These are phyloP conservation scores for Wickerhamomyces xylosicus DNA, from an alignment of 805 yeast species.

Conservation along the genomic window DNA sequence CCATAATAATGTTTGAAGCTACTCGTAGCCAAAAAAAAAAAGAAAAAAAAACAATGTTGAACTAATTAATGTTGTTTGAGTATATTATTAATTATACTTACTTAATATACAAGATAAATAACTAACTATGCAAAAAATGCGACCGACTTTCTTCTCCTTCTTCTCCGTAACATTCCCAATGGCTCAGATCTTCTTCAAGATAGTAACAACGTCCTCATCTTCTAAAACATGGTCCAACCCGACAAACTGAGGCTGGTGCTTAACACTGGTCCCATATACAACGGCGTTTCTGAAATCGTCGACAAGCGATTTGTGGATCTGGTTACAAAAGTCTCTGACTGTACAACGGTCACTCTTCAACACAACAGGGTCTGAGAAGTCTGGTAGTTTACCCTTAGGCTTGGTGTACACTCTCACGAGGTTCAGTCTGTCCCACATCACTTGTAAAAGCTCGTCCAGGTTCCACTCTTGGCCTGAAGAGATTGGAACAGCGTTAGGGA, in stretches of 20 bases:
- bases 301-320: constrained; percentile 89
- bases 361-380: constrained; percentile 91
- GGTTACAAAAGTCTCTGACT: constrained; percentile 93
- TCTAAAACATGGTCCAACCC: constrained; percentile 76
- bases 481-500: constrained; percentile 96
- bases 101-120: too few relatives aligned
- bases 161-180: too few relatives aligned
- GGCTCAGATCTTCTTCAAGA: constrained; percentile 59
- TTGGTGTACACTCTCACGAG: constrained; percentile 94
- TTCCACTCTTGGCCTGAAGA: constrained; percentile 97
- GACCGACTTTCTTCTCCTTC: too few relatives aligned
- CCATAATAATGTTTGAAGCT: too few relatives aligned
- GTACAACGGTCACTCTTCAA: constrained; percentile 71
- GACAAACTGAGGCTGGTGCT: constrained; percentile 95
- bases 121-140: too few relatives aligned
- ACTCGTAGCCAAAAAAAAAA: too few relatives aligned
- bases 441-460: constrained; percentile 83
- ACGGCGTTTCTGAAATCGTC: constrained; percentile 90
- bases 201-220: constrained; percentile 97
- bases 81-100: too few relatives aligned
- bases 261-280: constrained; percentile 89
- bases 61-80: too few relatives aligned
- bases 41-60: too few relatives aligned
- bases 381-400: constrained; percentile 92
- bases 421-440: constrained; percentile 90